Evolutionary conservation across 2,329 filamentous ascomycete genomes (phyloP).

Genomic region (Lecanicillium sp.): DNA sequence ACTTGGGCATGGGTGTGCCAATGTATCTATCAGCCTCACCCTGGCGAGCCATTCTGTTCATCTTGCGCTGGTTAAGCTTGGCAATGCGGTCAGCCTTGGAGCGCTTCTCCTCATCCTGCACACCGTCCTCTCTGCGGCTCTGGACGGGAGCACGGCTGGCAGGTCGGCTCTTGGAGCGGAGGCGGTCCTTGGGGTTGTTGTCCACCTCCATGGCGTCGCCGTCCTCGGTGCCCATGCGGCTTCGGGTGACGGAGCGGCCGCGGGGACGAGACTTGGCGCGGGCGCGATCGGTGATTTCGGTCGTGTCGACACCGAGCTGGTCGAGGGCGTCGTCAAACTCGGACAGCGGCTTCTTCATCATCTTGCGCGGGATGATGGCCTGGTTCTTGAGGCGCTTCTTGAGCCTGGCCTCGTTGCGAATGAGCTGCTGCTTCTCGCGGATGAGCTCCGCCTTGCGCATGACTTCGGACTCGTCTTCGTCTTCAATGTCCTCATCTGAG

Average conservation of each 20-base stretch:
- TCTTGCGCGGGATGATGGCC: slow-evolving; percentile 80
- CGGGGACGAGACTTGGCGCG: slow-evolving; percentile 56
- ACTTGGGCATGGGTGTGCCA: slow-evolving; percentile 73
- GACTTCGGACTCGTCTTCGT: slow-evolving; percentile 81
- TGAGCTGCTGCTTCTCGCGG: slow-evolving; percentile 85
- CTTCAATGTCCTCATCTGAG: slow-evolving; percentile 71
- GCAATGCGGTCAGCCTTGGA: slow-evolving; percentile 76
- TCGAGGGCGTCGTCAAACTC: slow-evolving; percentile 83
- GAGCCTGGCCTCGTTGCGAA: slow-evolving; percentile 91
- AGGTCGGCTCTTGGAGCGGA: slow-evolving; percentile 63
- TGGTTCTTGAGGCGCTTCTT: slow-evolving; percentile 97
- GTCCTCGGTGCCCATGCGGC: slow-evolving; percentile 54
- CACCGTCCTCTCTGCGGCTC: slow-evolving; percentile 70
- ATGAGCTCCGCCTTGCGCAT: slow-evolving; percentile 90
- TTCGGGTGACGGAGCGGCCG: slow-evolving; percentile 61
- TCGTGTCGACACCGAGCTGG: slow-evolving; percentile 76
- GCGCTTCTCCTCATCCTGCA: slow-evolving; percentile 57
- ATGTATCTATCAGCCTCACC: slow-evolving; percentile 94
- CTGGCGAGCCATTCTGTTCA: slow-evolving; percentile 96
- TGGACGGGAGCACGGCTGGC: slow-evolving; percentile 39
- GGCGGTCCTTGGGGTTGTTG: slow-evolving; percentile 41
- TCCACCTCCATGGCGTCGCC: slow-evolving; percentile 72
- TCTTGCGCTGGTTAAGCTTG: slow-evolving; percentile 93
- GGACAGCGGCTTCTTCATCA: slow-evolving; percentile 71
- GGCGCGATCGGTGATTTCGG: slow-evolving; percentile 63